Evolutionary conservation across 2,329 filamentous ascomycete species (phyloP).

Genomic region (Phoma sp.): DNA sequence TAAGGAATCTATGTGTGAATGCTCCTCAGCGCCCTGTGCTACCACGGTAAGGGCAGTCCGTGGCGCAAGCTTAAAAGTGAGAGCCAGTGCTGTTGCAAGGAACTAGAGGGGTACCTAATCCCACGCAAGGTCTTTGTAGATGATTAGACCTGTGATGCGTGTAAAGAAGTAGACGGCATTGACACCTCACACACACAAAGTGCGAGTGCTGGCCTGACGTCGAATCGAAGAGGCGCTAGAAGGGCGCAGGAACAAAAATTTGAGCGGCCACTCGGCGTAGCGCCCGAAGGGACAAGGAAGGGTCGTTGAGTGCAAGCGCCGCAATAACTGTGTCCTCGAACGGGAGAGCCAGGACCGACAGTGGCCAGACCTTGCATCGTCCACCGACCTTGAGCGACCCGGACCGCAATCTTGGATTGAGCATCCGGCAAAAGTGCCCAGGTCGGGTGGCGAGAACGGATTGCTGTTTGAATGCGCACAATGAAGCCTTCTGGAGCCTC

Average conservation of each 20-base stretch:
- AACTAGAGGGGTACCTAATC: neutral
- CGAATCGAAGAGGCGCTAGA: conserved; percentile 9
- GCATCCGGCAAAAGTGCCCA: neutral
- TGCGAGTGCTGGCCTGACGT: neutral
- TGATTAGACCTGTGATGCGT: too few relatives aligned
- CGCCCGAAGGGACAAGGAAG: conserved; percentile 8
- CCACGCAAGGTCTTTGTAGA: neutral
- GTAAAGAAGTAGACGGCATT: neutral
- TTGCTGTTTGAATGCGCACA: neutral
- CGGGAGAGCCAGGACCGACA: neutral
- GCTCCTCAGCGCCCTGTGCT: conserved; percentile 29
- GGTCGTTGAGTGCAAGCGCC: conserved; percentile 4
- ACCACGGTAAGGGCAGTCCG: conserved; percentile 10
- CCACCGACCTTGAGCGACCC: conserved; percentile 3
- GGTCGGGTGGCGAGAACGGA: neutral
- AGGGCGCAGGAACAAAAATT: conserved; percentile 12
- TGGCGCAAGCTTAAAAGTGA: conserved; percentile 7
- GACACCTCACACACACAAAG: neutral
- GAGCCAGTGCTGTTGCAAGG: neutral
- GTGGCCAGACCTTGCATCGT: conserved; percentile 7
- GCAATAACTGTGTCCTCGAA: neutral
- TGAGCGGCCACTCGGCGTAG: conserved; percentile 9
- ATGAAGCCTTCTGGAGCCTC: conserved; percentile 18
- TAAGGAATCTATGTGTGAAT: conserved; percentile 9
- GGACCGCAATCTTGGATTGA: neutral